Evolutionary conservation across 2,329 filamentous ascomycete genomes (phyloP).

Genomic region (Arachnopeziza araneosa): DNA sequence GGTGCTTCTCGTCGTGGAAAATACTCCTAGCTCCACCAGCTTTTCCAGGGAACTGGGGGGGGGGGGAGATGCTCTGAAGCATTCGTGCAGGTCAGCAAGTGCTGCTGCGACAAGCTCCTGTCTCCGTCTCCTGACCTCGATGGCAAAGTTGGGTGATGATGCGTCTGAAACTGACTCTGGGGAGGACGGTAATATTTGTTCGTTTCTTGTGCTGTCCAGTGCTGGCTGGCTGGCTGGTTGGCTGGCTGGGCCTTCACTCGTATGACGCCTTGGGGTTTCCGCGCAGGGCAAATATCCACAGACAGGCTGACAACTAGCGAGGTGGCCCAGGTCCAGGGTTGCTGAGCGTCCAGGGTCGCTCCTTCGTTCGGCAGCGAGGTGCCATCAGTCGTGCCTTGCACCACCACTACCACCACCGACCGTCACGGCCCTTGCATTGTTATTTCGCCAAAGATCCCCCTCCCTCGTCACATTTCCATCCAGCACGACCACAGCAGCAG

Average conservation of each 20-base stretch:
- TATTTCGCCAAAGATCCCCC: background rate
- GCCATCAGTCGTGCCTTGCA: background rate
- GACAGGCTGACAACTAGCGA: background rate
- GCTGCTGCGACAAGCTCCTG: background rate
- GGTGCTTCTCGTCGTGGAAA: background rate
- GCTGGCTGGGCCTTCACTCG: background rate
- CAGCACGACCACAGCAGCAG: background rate
- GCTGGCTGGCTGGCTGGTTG: too few relatives aligned
- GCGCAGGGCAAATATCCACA: background rate
- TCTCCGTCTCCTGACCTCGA: background rate
- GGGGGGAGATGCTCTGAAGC: background rate
- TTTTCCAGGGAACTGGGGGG: background rate
- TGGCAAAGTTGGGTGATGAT: background rate
- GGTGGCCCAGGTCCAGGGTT: background rate
- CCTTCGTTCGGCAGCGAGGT: conserved; percentile 10
- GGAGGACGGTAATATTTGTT: too few relatives aligned
- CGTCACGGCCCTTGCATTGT: conserved; percentile 13
- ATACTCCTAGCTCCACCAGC: too few relatives aligned
- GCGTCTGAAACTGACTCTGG: too few relatives aligned
- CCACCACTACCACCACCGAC: background rate
- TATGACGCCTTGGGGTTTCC: background rate
- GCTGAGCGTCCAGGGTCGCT: background rate
- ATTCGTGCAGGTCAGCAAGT: background rate
- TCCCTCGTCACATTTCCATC: background rate
- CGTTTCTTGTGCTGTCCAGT: too few relatives aligned